Evolutionary conservation across 352 stramenopile species (phyloP), one percentile per base, ranked within the genome.

Genomic region (Globisporangium uncinulatum): DNA sequence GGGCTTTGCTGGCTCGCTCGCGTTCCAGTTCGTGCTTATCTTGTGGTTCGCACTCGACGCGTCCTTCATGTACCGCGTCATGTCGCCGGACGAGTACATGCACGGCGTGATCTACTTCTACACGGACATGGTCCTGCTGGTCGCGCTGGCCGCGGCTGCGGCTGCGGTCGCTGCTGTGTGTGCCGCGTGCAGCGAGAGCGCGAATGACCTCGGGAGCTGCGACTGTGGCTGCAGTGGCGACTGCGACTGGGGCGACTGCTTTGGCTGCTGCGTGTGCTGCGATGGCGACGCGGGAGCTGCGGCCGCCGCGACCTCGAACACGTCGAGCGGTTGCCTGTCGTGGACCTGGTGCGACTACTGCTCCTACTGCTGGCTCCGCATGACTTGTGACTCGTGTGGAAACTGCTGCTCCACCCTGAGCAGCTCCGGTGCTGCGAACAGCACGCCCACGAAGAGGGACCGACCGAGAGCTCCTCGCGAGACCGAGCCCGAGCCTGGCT

Each of bases 61-160:
- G n/a, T 71, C 63, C 43, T 74, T 56, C 61, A 83, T 86, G 73
- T 79, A 79, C 56, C 69, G 69, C 47, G 71, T 80, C 43, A 66
- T 86, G 60, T 80, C 72, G 15, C 75, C 75, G 0, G 75, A 85
- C 51, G 75, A 85, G 61, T 82, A 82, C 70, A 85, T 85, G 72
- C 76, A 76, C 59, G 75, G 75, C 50, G 74, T 85, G 49, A 73
- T 85, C 56, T 83, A 83, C 58, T 85, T 85, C 51, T 85, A 85
- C 68, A 76, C 74, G 45, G 75, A 85, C 56, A 74, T 85, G 54
- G 67, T 85, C 41, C 63, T 81, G 51, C 62, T 85, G 45, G 61
- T 75, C 34, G 69, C 70, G 20, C 59, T 73, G 49, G 52, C 59
- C 32, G 69, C 71, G 59, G 70, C 75, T 37, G 57, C 77, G 19